Evolutionary conservation across 2,329 filamentous ascomycete species (phyloP).

Genomic region (Drechslerella dactyloides): DNA sequence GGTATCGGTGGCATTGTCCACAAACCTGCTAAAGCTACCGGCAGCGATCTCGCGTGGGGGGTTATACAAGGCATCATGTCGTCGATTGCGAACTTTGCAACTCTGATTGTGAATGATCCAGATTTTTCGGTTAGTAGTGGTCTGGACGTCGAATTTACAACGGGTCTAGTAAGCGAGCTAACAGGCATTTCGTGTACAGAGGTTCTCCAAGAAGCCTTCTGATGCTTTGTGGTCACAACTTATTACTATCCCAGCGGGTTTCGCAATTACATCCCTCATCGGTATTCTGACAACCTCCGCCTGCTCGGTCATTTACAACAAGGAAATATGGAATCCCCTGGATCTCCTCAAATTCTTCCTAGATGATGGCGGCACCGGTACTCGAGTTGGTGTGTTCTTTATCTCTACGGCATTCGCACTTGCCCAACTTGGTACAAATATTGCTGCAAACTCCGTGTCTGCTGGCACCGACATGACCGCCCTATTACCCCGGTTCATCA

Average conservation of each 20-base stretch:
- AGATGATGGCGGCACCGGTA: conserved; percentile 67
- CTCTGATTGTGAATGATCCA: conserved; percentile 70
- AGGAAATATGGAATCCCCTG: conserved; percentile 76
- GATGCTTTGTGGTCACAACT: conserved; percentile 84
- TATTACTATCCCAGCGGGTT: conserved; percentile 73
- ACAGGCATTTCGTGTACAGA: conserved; percentile 80
- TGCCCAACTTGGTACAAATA: conserved; percentile 84
- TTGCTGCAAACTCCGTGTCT: conserved; percentile 83
- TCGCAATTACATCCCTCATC: conserved; percentile 82
- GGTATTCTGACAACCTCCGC: conserved; percentile 79
- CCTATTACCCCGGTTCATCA: conserved; percentile 77
- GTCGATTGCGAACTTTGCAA: conserved; percentile 87
- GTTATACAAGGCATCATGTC: conserved; percentile 87
- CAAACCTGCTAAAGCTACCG: conserved; percentile 68
- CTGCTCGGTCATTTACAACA: conserved; percentile 70
- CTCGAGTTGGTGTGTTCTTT: conserved; percentile 77
- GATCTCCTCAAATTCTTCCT: conserved; percentile 71
- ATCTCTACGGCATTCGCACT: conserved; percentile 74
- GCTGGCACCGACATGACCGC: conserved; percentile 84
- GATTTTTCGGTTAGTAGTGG: conserved; percentile 28
- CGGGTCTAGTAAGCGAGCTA: conserved; percentile 56
- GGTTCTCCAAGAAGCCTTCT: conserved; percentile 77
- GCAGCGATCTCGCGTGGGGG: conserved; percentile 77
- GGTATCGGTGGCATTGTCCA: conserved; percentile 83
- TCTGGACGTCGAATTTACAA: not conserved